phyloP scores from a whole-genome alignment of 2,329 filamentous ascomycete species.

The Clonostachys sp. region DNA sequence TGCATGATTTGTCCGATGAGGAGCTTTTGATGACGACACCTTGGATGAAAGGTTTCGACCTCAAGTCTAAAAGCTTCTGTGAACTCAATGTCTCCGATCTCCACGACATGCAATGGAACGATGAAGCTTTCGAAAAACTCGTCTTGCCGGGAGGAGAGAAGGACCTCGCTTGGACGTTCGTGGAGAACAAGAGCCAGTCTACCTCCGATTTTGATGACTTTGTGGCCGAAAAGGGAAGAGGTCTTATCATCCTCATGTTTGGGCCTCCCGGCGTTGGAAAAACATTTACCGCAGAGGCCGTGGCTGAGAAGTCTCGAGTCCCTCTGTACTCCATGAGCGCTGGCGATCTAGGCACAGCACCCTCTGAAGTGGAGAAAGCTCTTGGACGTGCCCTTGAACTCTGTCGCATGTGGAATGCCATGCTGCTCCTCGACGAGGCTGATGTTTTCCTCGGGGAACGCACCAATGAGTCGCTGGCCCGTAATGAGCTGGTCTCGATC shows the following conservation, averaged over 20 bases:
- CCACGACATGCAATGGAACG: slow-evolving; percentile 22
- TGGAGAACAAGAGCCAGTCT: slow-evolving; percentile 23
- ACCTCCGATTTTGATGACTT: slow-evolving; percentile 27
- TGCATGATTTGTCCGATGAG: slow-evolving; percentile 21
- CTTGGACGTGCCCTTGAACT: slow-evolving; percentile 36
- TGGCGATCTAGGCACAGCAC: slow-evolving; percentile 37
- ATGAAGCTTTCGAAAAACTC: slow-evolving; percentile 26
- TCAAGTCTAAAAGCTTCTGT: slow-evolving; percentile 24
- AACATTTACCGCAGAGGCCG: slow-evolving; percentile 38
- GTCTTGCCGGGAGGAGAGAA: slow-evolving; percentile 28
- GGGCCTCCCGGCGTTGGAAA: slow-evolving; percentile 44
- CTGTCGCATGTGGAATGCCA: slow-evolving; percentile 29
- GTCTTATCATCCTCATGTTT: slow-evolving; percentile 38
- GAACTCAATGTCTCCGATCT: slow-evolving; percentile 7
- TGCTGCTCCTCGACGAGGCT: slow-evolving; percentile 29
- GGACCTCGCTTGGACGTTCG: slow-evolving; percentile 28
- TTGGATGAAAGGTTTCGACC: slow-evolving; percentile 28
- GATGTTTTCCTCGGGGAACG: slow-evolving; percentile 26
- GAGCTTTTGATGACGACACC: slow-evolving; percentile 25
- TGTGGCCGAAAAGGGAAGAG: slow-evolving; percentile 37
- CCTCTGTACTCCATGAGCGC: slow-evolving; percentile 44
- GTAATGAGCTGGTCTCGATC: slow-evolving; percentile 32
- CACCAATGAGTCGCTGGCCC: slow-evolving; percentile 18
- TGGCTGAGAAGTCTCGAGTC: slow-evolving; percentile 31
- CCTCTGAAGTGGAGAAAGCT: slow-evolving; percentile 30